These are phyloP conservation scores for Dryas integrifolia DNA, from an alignment of 331 rosid genomes.

Conservation along the genomic window DNA sequence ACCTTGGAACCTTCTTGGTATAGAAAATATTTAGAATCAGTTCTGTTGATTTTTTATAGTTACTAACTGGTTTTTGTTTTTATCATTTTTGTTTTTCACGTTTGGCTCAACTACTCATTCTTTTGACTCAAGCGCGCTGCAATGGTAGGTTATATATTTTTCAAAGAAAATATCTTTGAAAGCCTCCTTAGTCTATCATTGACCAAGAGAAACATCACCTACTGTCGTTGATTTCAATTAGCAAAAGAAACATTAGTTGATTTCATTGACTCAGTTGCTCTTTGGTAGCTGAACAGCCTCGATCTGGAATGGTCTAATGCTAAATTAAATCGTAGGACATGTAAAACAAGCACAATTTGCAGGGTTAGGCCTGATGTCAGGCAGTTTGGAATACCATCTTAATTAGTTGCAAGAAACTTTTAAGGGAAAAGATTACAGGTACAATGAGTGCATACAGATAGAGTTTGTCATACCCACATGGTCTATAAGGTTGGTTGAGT, in stretches of 20 bases:
- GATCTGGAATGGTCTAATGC: too few relatives aligned
- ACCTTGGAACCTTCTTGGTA: neutral
- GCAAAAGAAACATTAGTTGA: neutral
- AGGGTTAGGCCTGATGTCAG: too few relatives aligned
- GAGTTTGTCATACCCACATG: neutral
- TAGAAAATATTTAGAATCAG: slow-evolving; percentile 40
- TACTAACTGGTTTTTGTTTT: slow-evolving; percentile 6
- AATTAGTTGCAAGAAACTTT: neutral
- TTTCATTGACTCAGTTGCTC: too few relatives aligned
- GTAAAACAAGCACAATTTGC: too few relatives aligned
- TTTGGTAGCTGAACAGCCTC: too few relatives aligned
- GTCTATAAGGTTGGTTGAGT: neutral
- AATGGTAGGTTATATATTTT: neutral
- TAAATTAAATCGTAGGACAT: too few relatives aligned
- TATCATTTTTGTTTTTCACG: neutral
- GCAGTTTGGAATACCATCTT: too few relatives aligned
- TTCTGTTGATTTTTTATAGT: slow-evolving; percentile 9
- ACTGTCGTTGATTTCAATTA: neutral
- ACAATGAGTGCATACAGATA: neutral
- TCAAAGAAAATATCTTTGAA: neutral
- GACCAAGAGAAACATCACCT: slow-evolving; percentile 22
- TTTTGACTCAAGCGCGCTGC: neutral
- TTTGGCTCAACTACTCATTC: slow-evolving; percentile 8
- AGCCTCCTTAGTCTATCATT: slow-evolving; percentile 7
- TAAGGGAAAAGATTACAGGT: neutral